Percentiles rank a stretch among this genome's conserved stretches.
Evolutionary conservation across 192 early-diverging fungal species (phyloP).

Genomic region (Umbelopsis sp.): DNA sequence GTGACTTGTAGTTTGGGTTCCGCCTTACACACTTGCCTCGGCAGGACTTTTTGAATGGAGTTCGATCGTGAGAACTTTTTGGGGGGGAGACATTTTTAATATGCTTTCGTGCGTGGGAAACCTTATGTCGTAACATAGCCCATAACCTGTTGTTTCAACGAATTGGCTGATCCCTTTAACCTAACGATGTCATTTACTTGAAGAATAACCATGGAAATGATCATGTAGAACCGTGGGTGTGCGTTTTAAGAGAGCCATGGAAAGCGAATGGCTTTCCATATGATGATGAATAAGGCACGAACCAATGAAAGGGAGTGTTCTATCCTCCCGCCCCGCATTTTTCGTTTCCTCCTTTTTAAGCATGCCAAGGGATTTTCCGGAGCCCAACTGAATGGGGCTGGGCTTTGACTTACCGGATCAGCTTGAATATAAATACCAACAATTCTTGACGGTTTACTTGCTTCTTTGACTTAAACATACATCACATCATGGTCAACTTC

Average conservation of each 20-base stretch:
- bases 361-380: conserved; percentile 16
- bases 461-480: background rate
- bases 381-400: background rate
- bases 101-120: conserved; percentile 2
- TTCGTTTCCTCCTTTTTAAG: conserved; percentile 13
- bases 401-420: background rate
- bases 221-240: no score
- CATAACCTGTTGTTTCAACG: background rate
- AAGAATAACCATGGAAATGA: no score
- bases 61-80: conserved; percentile 12
- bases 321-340: background rate
- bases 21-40: background rate
- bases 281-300: conserved; percentile 21
- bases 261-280: background rate
- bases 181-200: no score
- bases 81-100: background rate
- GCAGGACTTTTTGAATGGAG: background rate
- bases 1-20: conserved; percentile 15
- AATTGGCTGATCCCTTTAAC: no score
- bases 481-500: conserved; percentile 25
- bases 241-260: no score
- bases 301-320: background rate
- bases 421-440: conserved; percentile 17
- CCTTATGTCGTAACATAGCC: background rate
- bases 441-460: background rate